These are phyloP conservation scores for Jaltomata sinuosa DNA, from an alignment of 257 asterid genomes.

Conservation along the genomic window DNA sequence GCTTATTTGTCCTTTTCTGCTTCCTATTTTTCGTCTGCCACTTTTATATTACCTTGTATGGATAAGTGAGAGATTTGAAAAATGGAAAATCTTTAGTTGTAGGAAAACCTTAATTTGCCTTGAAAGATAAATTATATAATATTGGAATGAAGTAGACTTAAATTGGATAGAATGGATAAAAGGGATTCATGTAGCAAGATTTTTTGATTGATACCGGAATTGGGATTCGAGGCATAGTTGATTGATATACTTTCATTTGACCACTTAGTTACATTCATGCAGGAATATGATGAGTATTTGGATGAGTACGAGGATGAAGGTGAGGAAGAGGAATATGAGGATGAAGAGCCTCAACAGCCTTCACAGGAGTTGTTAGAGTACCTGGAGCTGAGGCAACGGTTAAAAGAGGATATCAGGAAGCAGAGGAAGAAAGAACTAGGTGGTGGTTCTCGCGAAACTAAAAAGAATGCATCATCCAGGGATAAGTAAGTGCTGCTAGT, in stretches of 20 bases:
- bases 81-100: neutral
- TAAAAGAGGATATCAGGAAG: slow-evolving; percentile 60
- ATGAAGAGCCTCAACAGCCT: slow-evolving; percentile 50
- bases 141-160: neutral
- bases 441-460: slow-evolving; percentile 38
- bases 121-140: neutral
- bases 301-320: slow-evolving; percentile 29
- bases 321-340: slow-evolving; percentile 41
- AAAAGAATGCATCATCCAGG: slow-evolving; percentile 15
- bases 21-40: neutral
- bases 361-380: slow-evolving; percentile 68
- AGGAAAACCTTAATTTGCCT: neutral
- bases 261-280: slow-evolving; percentile 1
- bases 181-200: neutral
- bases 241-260: neutral
- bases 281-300: slow-evolving; percentile 63
- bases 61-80: neutral
- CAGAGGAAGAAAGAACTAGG: slow-evolving; percentile 65
- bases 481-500: slow-evolving; percentile 54
- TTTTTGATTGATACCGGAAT: neutral
- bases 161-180: neutral
- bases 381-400: slow-evolving; percentile 54
- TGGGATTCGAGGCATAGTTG: neutral
- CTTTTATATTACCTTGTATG: neutral
- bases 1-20: neutral